Evolutionary conservation across 2,329 filamentous ascomycete species (phyloP).

Genomic region (Nannizziopsis barbatae): DNA sequence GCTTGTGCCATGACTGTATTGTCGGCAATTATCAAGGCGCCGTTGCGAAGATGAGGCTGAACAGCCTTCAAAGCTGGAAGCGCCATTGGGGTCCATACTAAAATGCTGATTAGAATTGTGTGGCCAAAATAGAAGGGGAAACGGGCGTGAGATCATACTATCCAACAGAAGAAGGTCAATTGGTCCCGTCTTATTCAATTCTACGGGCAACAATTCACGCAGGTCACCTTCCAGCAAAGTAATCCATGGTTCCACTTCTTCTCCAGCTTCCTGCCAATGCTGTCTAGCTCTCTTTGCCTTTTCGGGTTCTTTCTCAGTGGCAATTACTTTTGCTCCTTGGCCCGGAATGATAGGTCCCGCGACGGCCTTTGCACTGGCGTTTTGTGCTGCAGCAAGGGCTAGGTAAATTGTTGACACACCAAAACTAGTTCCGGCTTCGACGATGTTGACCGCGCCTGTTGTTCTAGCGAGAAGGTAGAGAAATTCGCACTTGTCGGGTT

Average conservation of each 20-base stretch:
- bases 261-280: conserved; percentile 45
- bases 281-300: conserved; percentile 44
- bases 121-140: neutral
- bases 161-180: conserved; percentile 51
- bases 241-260: conserved; percentile 41
- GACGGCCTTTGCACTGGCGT: conserved; percentile 22
- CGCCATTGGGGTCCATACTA: conserved; percentile 47
- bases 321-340: conserved; percentile 41
- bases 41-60: conserved; percentile 35
- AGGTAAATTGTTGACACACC: conserved; percentile 54
- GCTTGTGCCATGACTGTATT: conserved; percentile 35
- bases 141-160: conserved; percentile 38
- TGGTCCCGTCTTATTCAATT: conserved; percentile 28
- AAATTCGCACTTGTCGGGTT: conserved; percentile 47
- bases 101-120: conserved; percentile 1
- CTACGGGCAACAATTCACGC: conserved; percentile 43
- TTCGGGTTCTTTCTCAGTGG: conserved; percentile 47
- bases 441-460: conserved; percentile 41
- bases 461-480: conserved; percentile 45
- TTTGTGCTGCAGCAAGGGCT: conserved; percentile 46
- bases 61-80: conserved; percentile 43
- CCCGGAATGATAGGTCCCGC: conserved; percentile 14
- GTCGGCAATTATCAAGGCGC: conserved; percentile 42
- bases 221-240: conserved; percentile 50
- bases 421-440: conserved; percentile 52